A percentile compares a stretch with the other conserved stretches of the same genome.
These are phyloP conservation scores for Clarireedia sp. DNA, from an alignment of 2,329 filamentous ascomycete genomes.

Conservation along the genomic window DNA sequence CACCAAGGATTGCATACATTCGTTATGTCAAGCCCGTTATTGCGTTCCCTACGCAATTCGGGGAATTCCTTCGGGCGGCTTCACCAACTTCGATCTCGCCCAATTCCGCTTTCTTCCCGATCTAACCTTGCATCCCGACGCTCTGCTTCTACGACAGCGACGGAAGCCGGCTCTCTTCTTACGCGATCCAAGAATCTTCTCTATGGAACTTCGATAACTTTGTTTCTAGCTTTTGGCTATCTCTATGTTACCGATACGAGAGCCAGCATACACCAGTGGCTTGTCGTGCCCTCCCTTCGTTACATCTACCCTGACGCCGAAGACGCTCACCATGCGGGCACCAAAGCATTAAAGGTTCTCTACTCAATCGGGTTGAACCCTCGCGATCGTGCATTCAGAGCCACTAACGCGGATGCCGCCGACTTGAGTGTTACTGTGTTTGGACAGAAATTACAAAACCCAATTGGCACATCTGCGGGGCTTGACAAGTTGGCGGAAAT, in stretches of 20 bases:
- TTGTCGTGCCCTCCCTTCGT: conserved; percentile 59
- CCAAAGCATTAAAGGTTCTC: conserved; percentile 60
- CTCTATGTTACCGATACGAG: conserved; percentile 69
- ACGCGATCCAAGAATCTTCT: conserved; percentile 42
- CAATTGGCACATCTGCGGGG: conserved; percentile 89
- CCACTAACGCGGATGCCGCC: conserved; percentile 20
- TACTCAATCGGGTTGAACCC: conserved; percentile 71
- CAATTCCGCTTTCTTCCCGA: neutral
- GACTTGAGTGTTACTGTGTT: conserved; percentile 54
- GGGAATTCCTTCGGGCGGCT: neutral
- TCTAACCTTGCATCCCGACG: conserved; percentile 11
- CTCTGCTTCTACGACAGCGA: conserved; percentile 17
- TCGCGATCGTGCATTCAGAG: conserved; percentile 53
- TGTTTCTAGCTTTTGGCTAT: conserved; percentile 44
- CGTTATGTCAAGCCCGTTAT: conserved; percentile 5
- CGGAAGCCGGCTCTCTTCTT: conserved; percentile 30
- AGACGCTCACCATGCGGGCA: conserved; percentile 82
- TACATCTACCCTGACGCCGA: conserved; percentile 68
- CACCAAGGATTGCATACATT: neutral
- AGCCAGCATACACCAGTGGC: conserved; percentile 59
- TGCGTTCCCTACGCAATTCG: conserved; percentile 5
- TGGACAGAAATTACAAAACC: conserved; percentile 69
- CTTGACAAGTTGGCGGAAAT: conserved; percentile 93
- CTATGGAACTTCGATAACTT: conserved; percentile 45
- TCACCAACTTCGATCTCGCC: neutral